Evolutionary conservation across 2,329 filamentous ascomycete genomes (phyloP), one percentile per base, ranked within the genome.

Genomic region (Calonectria pteridis): DNA sequence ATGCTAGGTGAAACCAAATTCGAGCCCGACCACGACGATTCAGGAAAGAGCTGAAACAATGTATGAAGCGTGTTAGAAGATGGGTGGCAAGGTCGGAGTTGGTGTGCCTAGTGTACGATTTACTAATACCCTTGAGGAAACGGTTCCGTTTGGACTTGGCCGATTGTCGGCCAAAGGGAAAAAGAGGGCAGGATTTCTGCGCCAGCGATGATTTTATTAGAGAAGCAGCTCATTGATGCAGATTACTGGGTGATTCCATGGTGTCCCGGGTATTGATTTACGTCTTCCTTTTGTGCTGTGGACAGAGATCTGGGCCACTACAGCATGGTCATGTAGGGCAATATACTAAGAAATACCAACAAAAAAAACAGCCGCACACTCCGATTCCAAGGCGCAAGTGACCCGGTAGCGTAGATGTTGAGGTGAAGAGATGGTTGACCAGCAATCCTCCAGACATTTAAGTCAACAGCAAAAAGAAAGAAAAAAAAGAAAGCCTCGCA

Each of bases 1-100:
- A 88, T 94, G 87, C 83, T 94, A 23, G 93, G 93, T 28, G 93
- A 93, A 83, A 94, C 93, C 40, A 93, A 87, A 79, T 94, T 94
- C 79, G 90, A 91, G 31, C 92, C 93, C 1, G 93, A 94, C 53
- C 86, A 91, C 69, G 89, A 91, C 69, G 79, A 83, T 69, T 68
- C 78, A n/a, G 71, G 31, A 23, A 84, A 83, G 76, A 82, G 76
- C 70, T 84, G 71, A 82, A 40, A 11, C 16, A 33, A 33, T 28
- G 37, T 33, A 26, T 28, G 58, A 29, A 28, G 23, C 23, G 53
- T 31, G 31, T 33, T 74, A 58, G 51, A 76, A 71, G 53, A 40
- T 64, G 31, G 62, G 67, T 33, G 59, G 59, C 62, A 67, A 31
- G 26, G 49, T 23, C 37, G 55, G 35, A 62, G 35, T 65, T 40